Evolutionary conservation across 352 stramenopile genomes (phyloP), one percentile per base, ranked within the genome.

Genomic region (Phytophthora ramorum): DNA sequence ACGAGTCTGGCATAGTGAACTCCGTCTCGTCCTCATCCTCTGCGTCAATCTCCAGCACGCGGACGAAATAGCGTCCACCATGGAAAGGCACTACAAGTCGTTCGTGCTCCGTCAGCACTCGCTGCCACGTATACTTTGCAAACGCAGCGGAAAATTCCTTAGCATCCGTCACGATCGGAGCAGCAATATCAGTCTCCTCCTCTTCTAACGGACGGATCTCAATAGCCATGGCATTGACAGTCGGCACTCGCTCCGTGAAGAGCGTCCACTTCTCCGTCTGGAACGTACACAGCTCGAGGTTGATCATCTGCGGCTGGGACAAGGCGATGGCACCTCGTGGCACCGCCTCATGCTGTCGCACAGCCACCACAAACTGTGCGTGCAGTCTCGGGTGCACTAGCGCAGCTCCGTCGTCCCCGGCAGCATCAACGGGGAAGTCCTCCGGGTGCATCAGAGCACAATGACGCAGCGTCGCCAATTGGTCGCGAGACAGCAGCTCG

Each of bases 1-100:
- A 95, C 40, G 84, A 87, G 44, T 95, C 81, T 5, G 87, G 87
- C 87, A 95, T 95, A 4, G 85, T 93, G 57, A 90, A 91, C 19
- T 95, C 87, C 0, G 85, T 95, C 64, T 95, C 87, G 43, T 76
- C 70, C 22, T 85, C 77, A 51, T 93, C 87, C 16, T 84, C 71
- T 0, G 83, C 87, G 46, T 93, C 83, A 30, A 93, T 76, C 47
- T 89, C 78, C 4, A 93, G 59, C 35, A 95, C 75, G 20, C 85
- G 82, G 28, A 93, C 69, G 49, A 95, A 93, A 51, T 87, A 93
- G 10, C 59, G 70, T 4, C 73, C 57, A n/a, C 86, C 80, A 24
- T 71, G 73, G 49, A 73, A 91, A 0, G 50, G 62, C 70, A 93
- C 59, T n/a, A 90, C 70, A 4, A 93, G 55, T 3, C 85, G 82